These are phyloP conservation scores for Colletotrichum falcatum DNA, from an alignment of 2,329 filamentous ascomycete genomes.

Conservation along the genomic window DNA sequence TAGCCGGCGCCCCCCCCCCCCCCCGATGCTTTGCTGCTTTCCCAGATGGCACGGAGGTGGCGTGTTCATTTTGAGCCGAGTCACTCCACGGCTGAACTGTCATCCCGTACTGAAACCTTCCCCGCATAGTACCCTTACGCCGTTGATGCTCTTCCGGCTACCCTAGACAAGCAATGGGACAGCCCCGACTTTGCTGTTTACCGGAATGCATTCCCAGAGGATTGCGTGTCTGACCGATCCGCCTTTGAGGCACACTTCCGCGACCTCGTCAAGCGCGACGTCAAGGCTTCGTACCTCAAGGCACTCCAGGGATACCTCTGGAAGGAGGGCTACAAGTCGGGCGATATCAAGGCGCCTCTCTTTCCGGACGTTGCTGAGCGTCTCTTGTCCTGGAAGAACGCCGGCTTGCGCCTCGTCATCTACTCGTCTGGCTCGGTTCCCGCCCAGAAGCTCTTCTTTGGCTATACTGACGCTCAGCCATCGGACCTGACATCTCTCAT, in stretches of 20 bases:
- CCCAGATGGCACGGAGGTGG: constrained; percentile 29
- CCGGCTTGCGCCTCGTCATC: constrained; percentile 74
- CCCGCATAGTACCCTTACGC: constrained; percentile 79
- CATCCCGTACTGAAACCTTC: constrained; percentile 19
- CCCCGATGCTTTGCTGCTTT: constrained; percentile 40
- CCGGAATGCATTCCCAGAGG: constrained; percentile 76
- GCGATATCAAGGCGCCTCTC: constrained; percentile 77
- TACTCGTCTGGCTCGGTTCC: constrained; percentile 86
- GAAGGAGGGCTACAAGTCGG: constrained; percentile 78
- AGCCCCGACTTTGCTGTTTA: constrained; percentile 73
- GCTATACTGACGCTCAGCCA: constrained; percentile 69
- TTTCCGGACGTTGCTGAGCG: constrained; percentile 79
- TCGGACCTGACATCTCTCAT: constrained; percentile 71
- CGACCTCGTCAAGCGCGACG: constrained; percentile 77
- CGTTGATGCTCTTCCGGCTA: constrained; percentile 71
- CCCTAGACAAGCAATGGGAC: constrained; percentile 76
- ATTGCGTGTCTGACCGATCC: constrained; percentile 68
- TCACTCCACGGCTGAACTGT: constrained; percentile 11
- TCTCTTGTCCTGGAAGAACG: constrained; percentile 68
- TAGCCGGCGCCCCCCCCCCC: too few relatives aligned
- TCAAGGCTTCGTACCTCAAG: constrained; percentile 83
- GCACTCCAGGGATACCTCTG: constrained; percentile 84
- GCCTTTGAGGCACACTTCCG: constrained; percentile 75
- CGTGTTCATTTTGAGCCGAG: constrained; percentile 28
- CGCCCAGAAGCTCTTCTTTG: constrained; percentile 84